Conservation (phyloP, 495 filamentous ascomycete species). For the Lophiostoma macrostomum region DNA sequence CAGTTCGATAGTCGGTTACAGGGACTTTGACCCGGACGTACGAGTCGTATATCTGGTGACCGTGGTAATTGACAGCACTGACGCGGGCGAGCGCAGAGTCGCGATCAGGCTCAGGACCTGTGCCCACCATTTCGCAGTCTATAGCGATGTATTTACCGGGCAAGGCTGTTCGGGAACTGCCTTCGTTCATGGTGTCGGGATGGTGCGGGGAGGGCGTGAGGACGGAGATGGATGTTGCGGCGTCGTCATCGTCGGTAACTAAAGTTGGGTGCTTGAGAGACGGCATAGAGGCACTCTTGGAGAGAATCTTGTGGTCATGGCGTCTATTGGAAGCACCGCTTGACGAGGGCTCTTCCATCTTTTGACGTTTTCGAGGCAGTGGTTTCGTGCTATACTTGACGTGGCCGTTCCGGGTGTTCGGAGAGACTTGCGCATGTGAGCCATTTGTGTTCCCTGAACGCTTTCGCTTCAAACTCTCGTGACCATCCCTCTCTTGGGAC, state of each 20-base stretch:
- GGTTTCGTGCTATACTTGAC: background rate
- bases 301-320: constrained; percentile 57
- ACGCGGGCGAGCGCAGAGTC: constrained; percentile 77
- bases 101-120: constrained; percentile 57
- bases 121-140: constrained; percentile 98
- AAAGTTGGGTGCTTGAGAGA: constrained; percentile 5
- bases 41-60: constrained; percentile 83
- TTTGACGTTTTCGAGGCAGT: constrained; percentile 23
- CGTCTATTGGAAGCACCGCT: constrained; percentile 52
- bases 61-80: constrained; percentile 88
- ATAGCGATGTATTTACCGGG: constrained; percentile 85
- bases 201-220: constrained; percentile 22
- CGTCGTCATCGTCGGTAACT: constrained; percentile 5
- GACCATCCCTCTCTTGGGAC: constrained; percentile 10
- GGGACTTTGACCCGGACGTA: constrained; percentile 74
- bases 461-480: constrained; percentile 36
- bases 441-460: constrained; percentile 9
- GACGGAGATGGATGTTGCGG: constrained; percentile 18
- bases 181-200: constrained; percentile 45
- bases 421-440: background rate
- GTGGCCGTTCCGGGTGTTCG: background rate
- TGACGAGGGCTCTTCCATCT: constrained; percentile 34
- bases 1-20: constrained; percentile 86
- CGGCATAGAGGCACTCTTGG: constrained; percentile 34
- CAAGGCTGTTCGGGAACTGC: constrained; percentile 48